Base-by-base conservation (phyloP, 225 moss, liverwort and hornwort species). In the Pseudisothecium myosuroides region DNA sequence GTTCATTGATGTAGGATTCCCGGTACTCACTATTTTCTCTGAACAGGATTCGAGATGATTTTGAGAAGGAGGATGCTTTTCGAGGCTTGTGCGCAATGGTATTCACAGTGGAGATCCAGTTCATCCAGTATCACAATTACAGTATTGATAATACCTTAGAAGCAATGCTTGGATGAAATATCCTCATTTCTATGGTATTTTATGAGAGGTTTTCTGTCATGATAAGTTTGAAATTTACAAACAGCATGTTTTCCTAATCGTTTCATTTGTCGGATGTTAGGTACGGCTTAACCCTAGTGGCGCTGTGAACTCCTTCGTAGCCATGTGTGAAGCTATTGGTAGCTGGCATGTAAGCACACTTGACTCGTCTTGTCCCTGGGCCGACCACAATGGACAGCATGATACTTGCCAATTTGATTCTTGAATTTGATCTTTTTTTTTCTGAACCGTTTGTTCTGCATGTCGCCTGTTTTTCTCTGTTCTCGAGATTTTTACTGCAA, bases 51-150 rank as follows among this genome's bases (percentile, higher is more conserved):
- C 96, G 98, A 78, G 98, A 98, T 92, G 98, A 98, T 88, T 92
- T 98, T 85, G 98, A 98, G 94, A 98, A 98, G 91, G 98, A 98
- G 90, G 97, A 98, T 94, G 98, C 98, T 82, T 98, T 98, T 89
- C 95, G 96, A 90, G 98, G 98, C 84, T 95, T 98, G 88, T 98
- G 97, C 92, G 98, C 98, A 71, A 97, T 98, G 98, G 98, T 98
- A 96, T 85, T 79, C 29, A 64, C 67, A 67, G 41, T 60, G 66
- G 56, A 77, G 72, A 82, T 87, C 50, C 52, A 71, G 54, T 88
- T n/a, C 86, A 79, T 50, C 43, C 60, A 72, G 60, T 83, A 41
- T 54, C 73, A 75, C 60, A 60, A 59, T 59, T 80, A 31, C 55
- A 55, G 12, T 47, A 31, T 77, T 76, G 64, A 73, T 74, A 50